Evolutionary conservation across 2,329 filamentous ascomycete species (phyloP).

Genomic region (Thelonectria discophora): DNA sequence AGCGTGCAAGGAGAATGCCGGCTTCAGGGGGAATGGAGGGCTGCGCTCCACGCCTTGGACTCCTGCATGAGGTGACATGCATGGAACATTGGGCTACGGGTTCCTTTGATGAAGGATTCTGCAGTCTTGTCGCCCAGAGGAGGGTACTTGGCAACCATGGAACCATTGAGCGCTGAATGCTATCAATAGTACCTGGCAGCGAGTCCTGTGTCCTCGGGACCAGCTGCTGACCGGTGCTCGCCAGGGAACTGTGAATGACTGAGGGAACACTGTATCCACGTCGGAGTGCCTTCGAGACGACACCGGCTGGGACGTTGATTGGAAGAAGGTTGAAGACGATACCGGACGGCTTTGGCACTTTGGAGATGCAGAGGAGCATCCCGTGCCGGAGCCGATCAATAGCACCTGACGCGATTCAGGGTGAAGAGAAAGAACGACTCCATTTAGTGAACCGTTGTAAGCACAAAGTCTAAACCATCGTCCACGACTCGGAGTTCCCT

Average conservation of each 20-base stretch:
- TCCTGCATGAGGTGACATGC: slow-evolving; percentile 39
- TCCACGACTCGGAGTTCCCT: slow-evolving; percentile 17
- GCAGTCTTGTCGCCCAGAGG: not conserved
- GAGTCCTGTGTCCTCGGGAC: slow-evolving; percentile 18
- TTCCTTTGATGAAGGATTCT: slow-evolving; percentile 17
- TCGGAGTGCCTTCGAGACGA: not conserved
- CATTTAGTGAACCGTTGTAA: slow-evolving; percentile 5
- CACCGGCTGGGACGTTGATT: slow-evolving; percentile 16
- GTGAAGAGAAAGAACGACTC: not conserved
- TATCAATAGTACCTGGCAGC: slow-evolving; percentile 27
- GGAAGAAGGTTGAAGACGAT: slow-evolving; percentile 16
- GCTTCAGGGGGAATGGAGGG: slow-evolving; percentile 17
- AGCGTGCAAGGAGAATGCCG: slow-evolving; percentile 28
- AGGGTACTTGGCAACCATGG: slow-evolving; percentile 1
- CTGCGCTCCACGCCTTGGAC: slow-evolving; percentile 16
- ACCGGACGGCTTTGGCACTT: slow-evolving; percentile 6
- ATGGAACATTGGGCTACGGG: slow-evolving; percentile 22
- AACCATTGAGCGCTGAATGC: slow-evolving; percentile 22
- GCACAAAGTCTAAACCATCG: slow-evolving; percentile 17
- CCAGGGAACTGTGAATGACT: not conserved
- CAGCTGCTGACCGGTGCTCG: slow-evolving; percentile 9
- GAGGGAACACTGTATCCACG: slow-evolving; percentile 10
- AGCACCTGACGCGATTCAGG: slow-evolving; percentile 37
- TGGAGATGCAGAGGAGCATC: slow-evolving; percentile 16
- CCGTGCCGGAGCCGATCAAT: slow-evolving; percentile 19